Evolutionary conservation across 1,139 yeast genomes (phyloP).

Genomic region (Taiozyma onychis): DNA sequence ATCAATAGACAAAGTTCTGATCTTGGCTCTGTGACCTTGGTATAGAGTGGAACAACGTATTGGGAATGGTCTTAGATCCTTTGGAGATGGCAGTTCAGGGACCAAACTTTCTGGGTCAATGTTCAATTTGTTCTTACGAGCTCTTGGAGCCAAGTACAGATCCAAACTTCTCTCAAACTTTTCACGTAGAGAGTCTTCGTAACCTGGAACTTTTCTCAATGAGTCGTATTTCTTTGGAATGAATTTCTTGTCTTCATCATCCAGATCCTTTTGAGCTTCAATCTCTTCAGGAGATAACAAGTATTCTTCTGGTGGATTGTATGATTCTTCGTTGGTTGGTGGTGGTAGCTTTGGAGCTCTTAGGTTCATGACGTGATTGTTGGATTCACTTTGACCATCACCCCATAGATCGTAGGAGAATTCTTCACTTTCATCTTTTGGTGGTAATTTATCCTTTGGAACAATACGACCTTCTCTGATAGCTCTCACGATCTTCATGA

Average conservation of each 20-base stretch:
- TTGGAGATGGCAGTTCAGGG: constrained; percentile 95
- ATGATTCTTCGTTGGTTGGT: constrained; percentile 94
- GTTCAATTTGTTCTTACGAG: constrained; percentile 82
- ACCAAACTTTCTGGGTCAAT: constrained; percentile 95
- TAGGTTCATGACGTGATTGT: constrained; percentile 79
- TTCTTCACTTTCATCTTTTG: constrained; percentile 46
- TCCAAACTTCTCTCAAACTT: constrained; percentile 92
- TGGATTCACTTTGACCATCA: constrained; percentile 48
- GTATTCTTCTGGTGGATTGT: constrained; percentile 97
- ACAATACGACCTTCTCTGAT: constrained; percentile 93
- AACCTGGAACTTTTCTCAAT: constrained; percentile 91
- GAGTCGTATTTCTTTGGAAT: constrained; percentile 79
- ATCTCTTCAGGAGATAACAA: constrained; percentile 73
- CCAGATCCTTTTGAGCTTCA: constrained; percentile 63
- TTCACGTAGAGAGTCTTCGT: constrained; percentile 79
- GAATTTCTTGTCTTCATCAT: constrained; percentile 65
- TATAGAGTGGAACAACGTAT: constrained; percentile 80
- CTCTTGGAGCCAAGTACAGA: constrained; percentile 93
- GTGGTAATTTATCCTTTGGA: constrained; percentile 53
- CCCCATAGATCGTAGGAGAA: constrained; percentile 82
- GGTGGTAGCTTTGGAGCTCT: constrained; percentile 96
- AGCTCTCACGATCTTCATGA: constrained; percentile 94
- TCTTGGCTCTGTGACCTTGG: constrained; percentile 77
- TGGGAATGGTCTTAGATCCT: constrained; percentile 98
- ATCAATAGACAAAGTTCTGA: constrained; percentile 78